These are phyloP conservation scores for Antrodiella citrinella DNA, from an alignment of 768 basidiomycete species.

Conservation along the genomic window DNA sequence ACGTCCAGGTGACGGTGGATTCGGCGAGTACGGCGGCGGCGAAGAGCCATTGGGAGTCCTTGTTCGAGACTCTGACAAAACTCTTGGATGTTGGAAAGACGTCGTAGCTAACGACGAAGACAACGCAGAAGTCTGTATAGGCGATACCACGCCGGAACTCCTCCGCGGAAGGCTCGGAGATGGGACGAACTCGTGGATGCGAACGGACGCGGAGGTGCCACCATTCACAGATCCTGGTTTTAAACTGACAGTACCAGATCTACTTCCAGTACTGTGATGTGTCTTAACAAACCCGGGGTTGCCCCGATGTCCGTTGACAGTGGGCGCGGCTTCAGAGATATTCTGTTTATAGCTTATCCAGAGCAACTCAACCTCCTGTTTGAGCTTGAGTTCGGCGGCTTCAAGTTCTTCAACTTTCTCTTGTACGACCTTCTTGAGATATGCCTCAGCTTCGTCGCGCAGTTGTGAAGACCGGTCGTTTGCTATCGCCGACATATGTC, in stretches of 20 bases:
- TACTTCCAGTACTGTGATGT: slow-evolving; percentile 8
- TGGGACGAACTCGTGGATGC: slow-evolving; percentile 54
- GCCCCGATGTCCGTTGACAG: not conserved
- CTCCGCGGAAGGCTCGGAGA: slow-evolving; percentile 29
- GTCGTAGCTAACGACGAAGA: slow-evolving; percentile 63
- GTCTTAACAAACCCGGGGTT: slow-evolving; percentile 5
- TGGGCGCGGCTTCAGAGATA: not conserved
- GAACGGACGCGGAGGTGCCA: slow-evolving; percentile 18
- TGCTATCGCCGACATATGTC: slow-evolving; percentile 55
- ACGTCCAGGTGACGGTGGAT: slow-evolving; percentile 5
- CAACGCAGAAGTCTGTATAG: slow-evolving; percentile 46
- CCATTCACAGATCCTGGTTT: not conserved
- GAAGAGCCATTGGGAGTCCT: slow-evolving; percentile 5
- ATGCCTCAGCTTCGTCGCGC: slow-evolving; percentile 50
- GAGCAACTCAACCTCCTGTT: slow-evolving; percentile 48
- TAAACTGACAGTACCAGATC: not conserved
- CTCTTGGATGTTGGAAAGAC: slow-evolving; percentile 45
- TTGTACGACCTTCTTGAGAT: slow-evolving; percentile 44
- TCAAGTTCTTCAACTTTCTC: slow-evolving; percentile 51
- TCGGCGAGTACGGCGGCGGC: not conserved
- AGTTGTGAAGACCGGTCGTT: slow-evolving; percentile 42
- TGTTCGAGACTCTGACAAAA: slow-evolving; percentile 16
- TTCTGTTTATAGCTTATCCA: slow-evolving; percentile 53
- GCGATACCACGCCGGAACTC: slow-evolving; percentile 16
- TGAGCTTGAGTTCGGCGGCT: slow-evolving; percentile 43